A percentile compares a stretch with the other conserved stretches of the same genome.
Evolutionary conservation across 805 yeast species (phyloP).

Genomic region (Myxozyma neglecta): DNA sequence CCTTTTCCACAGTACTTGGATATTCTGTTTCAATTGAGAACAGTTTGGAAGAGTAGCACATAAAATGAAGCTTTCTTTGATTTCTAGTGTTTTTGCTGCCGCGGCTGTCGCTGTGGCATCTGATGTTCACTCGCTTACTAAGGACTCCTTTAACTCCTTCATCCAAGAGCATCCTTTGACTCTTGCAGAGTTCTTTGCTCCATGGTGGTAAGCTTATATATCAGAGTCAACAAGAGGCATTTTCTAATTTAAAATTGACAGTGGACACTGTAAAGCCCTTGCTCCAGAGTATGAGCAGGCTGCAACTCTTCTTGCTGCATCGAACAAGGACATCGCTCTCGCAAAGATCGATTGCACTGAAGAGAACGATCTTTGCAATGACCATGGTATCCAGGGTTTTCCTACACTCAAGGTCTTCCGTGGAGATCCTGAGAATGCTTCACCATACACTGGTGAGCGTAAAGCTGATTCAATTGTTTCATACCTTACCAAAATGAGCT

Average conservation of each 20-base stretch:
- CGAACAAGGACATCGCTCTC: slow-evolving; percentile 63
- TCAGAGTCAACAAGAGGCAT: too few species aligned
- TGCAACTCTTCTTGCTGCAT: slow-evolving; percentile 59
- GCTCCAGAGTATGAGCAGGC: slow-evolving; percentile 81
- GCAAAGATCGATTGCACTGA: slow-evolving; percentile 87
- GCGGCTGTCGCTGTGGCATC: slow-evolving; percentile 54
- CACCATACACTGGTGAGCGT: slow-evolving; percentile 84
- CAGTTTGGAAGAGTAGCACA: not conserved
- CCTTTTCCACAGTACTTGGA: not conserved
- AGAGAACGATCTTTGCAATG: slow-evolving; percentile 67
- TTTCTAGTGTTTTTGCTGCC: slow-evolving; percentile 17
- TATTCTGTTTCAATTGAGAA: not conserved
- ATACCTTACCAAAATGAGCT: slow-evolving; percentile 77
- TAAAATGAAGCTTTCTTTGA: slow-evolving; percentile 21
- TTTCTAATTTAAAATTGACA: not conserved
- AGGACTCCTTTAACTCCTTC: slow-evolving; percentile 64
- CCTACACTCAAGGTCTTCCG: slow-evolving; percentile 76
- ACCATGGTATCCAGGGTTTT: slow-evolving; percentile 72
- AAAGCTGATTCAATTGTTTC: slow-evolving; percentile 71
- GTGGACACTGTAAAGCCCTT: slow-evolving; percentile 86
- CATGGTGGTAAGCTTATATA: slow-evolving; percentile 59
- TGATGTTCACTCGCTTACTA: slow-evolving; percentile 78
- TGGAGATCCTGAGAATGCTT: slow-evolving; percentile 51
- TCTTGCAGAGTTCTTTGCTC: slow-evolving; percentile 84
- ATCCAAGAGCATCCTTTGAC: slow-evolving; percentile 73